Conservation (phyloP, 306 rosid species). For the Gastrolobium bilobum region DNA sequence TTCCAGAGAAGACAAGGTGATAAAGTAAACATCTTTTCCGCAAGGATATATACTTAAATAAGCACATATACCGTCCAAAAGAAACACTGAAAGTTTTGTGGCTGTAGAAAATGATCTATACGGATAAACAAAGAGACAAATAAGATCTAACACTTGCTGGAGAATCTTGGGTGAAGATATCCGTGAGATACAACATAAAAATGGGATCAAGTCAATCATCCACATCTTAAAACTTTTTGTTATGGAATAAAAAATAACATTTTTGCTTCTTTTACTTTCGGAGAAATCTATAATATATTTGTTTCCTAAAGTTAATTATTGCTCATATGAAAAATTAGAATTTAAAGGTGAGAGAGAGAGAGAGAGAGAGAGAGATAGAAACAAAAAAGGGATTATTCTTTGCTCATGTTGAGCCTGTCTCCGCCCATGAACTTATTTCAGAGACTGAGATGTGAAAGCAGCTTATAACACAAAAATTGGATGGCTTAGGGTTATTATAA, state of each 20-base stretch:
- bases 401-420: neutral
- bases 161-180: slow-evolving; percentile 52
- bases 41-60: slow-evolving; percentile 9
- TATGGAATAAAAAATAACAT: neutral
- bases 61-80: neutral
- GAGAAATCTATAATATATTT: slow-evolving; percentile 1
- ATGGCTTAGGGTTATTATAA: slow-evolving; percentile 12
- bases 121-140: slow-evolving; percentile 46
- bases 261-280: slow-evolving; percentile 1
- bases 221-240: slow-evolving; percentile 38
- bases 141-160: slow-evolving; percentile 40
- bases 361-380: neutral
- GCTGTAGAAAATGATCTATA: neutral
- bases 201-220: slow-evolving; percentile 52
- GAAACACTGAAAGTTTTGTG: slow-evolving; percentile 27
- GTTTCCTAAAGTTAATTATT: neutral
- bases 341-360: neutral
- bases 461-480: slow-evolving; percentile 5
- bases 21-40: slow-evolving; percentile 35
- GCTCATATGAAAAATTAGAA: slow-evolving; percentile 4
- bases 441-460: slow-evolving; percentile 16
- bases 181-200: slow-evolving; percentile 17
- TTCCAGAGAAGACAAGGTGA: slow-evolving; percentile 32
- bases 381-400: neutral
- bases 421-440: neutral